Conservation (phyloP, 805 yeast genomes). For the Hanseniaspora nectarophila region DNA sequence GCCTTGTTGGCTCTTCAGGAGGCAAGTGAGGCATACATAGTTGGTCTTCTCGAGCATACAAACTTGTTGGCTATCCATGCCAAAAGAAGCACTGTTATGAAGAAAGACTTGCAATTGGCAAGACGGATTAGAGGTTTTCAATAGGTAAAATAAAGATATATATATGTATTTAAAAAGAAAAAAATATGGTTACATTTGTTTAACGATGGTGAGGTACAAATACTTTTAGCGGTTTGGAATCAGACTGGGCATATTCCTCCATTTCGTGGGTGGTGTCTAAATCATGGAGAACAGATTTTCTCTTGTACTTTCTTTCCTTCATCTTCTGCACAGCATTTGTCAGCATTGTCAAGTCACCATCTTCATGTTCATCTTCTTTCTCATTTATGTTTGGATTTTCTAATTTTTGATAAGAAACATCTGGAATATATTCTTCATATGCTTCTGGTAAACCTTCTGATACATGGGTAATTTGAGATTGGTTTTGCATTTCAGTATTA, state of each 20-base stretch:
- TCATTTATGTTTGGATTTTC: neutral
- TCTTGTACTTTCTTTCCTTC: constrained; percentile 7
- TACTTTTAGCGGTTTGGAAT: neutral
- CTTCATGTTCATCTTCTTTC: neutral
- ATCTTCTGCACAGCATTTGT: constrained; percentile 8
- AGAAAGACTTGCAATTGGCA: constrained; percentile 68
- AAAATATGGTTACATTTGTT: neutral
- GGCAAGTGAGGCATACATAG: constrained; percentile 67
- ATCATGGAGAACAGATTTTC: neutral
- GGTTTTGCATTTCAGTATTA: neutral
- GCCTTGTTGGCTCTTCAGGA: constrained; percentile 71
- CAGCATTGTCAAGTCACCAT: constrained; percentile 10
- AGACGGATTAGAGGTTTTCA: constrained; percentile 56
- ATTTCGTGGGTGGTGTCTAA: neutral
- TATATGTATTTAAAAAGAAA: neutral
- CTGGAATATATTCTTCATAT: neutral
- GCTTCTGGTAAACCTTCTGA: neutral
- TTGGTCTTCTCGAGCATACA: constrained; percentile 64
- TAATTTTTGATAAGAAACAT: neutral
- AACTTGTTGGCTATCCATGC: constrained; percentile 70
- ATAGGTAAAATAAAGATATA: constrained; percentile 13
- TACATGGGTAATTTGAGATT: neutral
- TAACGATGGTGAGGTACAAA: constrained; percentile 12
- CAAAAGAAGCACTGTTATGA: constrained; percentile 74
- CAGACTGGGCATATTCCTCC: neutral